Percentiles rank a stretch among this genome's conserved stretches.
Evolutionary conservation across 208 protist genomes (phyloP).

Genomic region (Leishmania turanica): DNA sequence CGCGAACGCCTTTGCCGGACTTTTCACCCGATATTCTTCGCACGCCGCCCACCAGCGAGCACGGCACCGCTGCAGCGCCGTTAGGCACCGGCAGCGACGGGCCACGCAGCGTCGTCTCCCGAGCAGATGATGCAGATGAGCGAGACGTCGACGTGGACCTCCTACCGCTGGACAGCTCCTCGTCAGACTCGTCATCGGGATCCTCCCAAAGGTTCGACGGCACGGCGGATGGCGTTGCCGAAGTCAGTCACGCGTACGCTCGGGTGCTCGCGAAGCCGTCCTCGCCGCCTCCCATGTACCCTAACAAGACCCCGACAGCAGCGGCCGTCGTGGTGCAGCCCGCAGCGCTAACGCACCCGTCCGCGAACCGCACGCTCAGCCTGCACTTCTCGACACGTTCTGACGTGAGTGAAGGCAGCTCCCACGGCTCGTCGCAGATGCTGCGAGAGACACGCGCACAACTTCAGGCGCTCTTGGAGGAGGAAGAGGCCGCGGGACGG

Average conservation of each 20-base stretch:
- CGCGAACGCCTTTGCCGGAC: conserved; percentile 13
- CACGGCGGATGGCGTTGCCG: not conserved
- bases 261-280: conserved; percentile 6
- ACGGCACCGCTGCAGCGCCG: not conserved
- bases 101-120: not conserved
- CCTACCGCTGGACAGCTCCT: conserved; percentile 17
- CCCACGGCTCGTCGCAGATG: conserved; percentile 56
- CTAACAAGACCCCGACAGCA: not conserved
- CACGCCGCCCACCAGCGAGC: conserved; percentile 16
- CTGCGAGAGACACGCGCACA: conserved; percentile 70
- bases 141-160: conserved; percentile 5
- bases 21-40: conserved; percentile 31
- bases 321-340: not conserved
- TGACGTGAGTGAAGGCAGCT: conserved; percentile 26
- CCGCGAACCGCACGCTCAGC: conserved; percentile 4
- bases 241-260: not conserved
- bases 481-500: conserved; percentile 38
- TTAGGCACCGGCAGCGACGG: not conserved
- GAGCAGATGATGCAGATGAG: not conserved
- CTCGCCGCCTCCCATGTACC: conserved; percentile 27
- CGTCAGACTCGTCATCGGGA: conserved; percentile 7
- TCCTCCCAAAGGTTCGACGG: conserved; percentile 26
- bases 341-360: not conserved
- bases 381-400: conserved; percentile 29
- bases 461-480: conserved; percentile 63